Base-by-base conservation (phyloP, 768 basidiomycete species). In the Podaxis sp. region DNA sequence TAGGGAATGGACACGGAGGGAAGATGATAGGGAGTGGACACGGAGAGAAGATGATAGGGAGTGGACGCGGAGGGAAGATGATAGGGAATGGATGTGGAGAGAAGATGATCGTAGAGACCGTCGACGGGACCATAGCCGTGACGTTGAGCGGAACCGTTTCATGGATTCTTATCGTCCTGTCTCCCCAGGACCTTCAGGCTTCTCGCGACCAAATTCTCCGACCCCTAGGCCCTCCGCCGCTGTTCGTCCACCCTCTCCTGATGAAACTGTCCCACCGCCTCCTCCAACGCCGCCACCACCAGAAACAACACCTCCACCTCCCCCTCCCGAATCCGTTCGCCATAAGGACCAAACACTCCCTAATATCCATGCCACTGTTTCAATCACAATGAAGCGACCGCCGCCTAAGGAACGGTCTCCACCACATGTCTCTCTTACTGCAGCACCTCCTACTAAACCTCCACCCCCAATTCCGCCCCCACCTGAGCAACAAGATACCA, bases 401-500 rank as follows among this genome's bases (percentile, higher is more conserved):
- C 65, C 36, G 40, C 68, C 40, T 57, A 73, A 42, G 48, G 67
- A 48, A 70, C 65, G 30, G 48, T 64, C 38, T 52, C 68, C 40
- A 44, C 70, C 1, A 74, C 77, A 0, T 76, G 15, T 49, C 78
- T 13, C 76, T 76, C 51, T 53, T 9, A 61, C 39, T 19, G 9
- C 40, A 9, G 75, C 77, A 15, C 76, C 83, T 9, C 74, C 74
- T 12, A 61, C 64, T 8, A 64, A 68, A 6, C 68, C 72, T 24
- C 73, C 72, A 13, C 69, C 70, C 19, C 63, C 64, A n/a, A 61
- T 68, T 49, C 67, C 66, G 28, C 64, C 66, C 48, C 19, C 67
- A 73, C 30, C 52, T 75, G 19, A 59, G 49, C 40, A 72, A 71
- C 56, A 63, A 65, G 64, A 57, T 46, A 49, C 40, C 30, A 56